Conservation (phyloP, 1,284 basidiomycete species). For the Papiliotrema nemorosa region DNA sequence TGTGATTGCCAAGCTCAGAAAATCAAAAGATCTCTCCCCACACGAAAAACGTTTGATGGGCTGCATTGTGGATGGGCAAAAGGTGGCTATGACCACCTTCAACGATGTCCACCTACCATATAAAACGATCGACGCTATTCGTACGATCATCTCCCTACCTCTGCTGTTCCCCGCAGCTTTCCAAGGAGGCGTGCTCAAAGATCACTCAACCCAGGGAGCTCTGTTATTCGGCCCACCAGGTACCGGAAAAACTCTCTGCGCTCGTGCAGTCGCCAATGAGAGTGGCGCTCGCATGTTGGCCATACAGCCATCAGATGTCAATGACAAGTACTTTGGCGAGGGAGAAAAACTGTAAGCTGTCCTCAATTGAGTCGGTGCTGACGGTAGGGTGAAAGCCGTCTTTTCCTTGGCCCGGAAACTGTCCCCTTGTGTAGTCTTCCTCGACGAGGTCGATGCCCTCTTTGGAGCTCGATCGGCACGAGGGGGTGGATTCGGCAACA, state of each 20-base stretch:
- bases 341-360: slow-evolving; percentile 72
- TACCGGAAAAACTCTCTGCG: slow-evolving; percentile 85
- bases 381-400: slow-evolving; percentile 65
- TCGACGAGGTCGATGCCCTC: slow-evolving; percentile 93
- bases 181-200: slow-evolving; percentile 82
- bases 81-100: slow-evolving; percentile 65
- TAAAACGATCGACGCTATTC: slow-evolving; percentile 79
- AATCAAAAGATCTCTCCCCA: slow-evolving; percentile 65
- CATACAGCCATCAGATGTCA: slow-evolving; percentile 55
- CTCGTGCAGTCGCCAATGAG: slow-evolving; percentile 85
- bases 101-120: slow-evolving; percentile 79
- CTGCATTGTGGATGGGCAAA: slow-evolving; percentile 77
- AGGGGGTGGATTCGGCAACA: slow-evolving; percentile 69
- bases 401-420: slow-evolving; percentile 83
- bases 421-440: slow-evolving; percentile 89
- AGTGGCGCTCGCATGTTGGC: slow-evolving; percentile 84
- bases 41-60: slow-evolving; percentile 73
- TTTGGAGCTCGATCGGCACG: slow-evolving; percentile 82
- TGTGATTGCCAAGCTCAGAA: slow-evolving; percentile 68
- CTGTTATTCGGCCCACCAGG: slow-evolving; percentile 84
- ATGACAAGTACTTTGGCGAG: slow-evolving; percentile 76
- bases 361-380: not conserved
- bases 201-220: slow-evolving; percentile 82
- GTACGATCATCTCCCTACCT: slow-evolving; percentile 86
- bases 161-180: slow-evolving; percentile 87